A percentile compares a stretch with the other conserved stretches of the same genome.
These are phyloP conservation scores for Mycena albidolilacea DNA, from an alignment of 768 basidiomycete species.

Conservation along the genomic window DNA sequence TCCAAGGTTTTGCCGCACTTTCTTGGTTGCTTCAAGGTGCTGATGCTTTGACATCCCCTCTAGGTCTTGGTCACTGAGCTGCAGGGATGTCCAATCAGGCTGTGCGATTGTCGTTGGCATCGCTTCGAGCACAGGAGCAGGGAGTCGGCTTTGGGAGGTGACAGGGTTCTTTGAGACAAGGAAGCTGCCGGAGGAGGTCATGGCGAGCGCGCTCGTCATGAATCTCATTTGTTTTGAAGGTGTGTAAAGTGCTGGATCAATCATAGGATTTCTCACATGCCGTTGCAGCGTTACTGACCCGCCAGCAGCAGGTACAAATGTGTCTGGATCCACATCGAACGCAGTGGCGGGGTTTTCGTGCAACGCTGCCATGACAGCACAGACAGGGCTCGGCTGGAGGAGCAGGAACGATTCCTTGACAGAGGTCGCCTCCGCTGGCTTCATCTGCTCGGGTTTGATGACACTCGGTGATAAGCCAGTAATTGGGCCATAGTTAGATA, in stretches of 20 bases:
- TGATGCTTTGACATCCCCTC: too few species aligned
- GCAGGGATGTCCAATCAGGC: background rate
- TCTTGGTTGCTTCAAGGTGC: too few species aligned
- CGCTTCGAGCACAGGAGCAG: slow-evolving; percentile 32
- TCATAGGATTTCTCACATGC: slow-evolving; percentile 13
- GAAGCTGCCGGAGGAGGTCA: slow-evolving; percentile 41
- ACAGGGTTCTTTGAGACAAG: slow-evolving; percentile 38
- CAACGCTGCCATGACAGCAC: too few species aligned
- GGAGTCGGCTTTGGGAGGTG: slow-evolving; percentile 16
- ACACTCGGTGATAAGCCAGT: too few species aligned
- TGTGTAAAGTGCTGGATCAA: slow-evolving; percentile 40
- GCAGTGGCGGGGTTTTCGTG: too few species aligned
- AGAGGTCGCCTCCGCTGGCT: too few species aligned
- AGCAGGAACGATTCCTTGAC: too few species aligned
- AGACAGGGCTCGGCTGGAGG: too few species aligned
- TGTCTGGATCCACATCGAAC: too few species aligned
- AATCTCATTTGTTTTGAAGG: slow-evolving; percentile 42
- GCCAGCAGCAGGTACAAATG: background rate
- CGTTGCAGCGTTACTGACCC: background rate
- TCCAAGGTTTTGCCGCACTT: too few species aligned
- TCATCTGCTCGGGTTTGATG: too few species aligned
- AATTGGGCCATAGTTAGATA: too few species aligned
- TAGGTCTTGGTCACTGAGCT: background rate
- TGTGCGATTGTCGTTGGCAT: background rate
- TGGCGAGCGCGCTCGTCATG: slow-evolving; percentile 30